Base-by-base conservation (phyloP, 805 yeast species). In the Candida nemodendra region DNA sequence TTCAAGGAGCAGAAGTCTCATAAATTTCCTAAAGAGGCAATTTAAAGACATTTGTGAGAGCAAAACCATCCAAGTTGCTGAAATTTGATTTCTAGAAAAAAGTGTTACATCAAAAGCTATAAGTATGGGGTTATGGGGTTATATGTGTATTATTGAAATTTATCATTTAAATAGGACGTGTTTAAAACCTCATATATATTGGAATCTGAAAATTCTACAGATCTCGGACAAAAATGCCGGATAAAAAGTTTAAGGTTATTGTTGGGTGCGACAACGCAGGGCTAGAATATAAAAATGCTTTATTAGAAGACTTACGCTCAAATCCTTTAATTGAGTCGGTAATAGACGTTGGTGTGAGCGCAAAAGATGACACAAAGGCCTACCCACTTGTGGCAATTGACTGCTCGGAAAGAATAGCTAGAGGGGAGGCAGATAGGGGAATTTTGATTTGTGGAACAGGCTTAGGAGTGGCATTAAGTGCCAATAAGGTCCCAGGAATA, bases 391-490 rank as follows among this genome's bases (percentile, higher is more conserved):
- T 71, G 27, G 75, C 74, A 4, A 65, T 69, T 31, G 64, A 56
- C 25, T 70, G 69, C 30, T 74, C 67, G 4, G 73, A 69, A 41
- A 47, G 55, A 43, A 65, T 71, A 13, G 58, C 61, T 9, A 41
- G 47, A 9, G 71, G 70, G 5, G 61, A 68, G 38, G 72, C 69
- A 9, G 74, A 71, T 41, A 52, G 76, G 17, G 76, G 67, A 9
- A 61, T 71, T 19, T 52, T 71, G 27, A 64, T 71, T 44, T 71
- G 76, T 48, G 76, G 75, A 3, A 71, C 76, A 7, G 76, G 76
- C 1, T 56, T 71, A 24, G 76, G 76, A 1, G 74, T 71, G n/a
- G 73, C 74, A 11, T 61, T 71, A 34, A 55, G 69, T 26, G 75
- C 76, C 11, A 71, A 70, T 54, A 70, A 70, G 46, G 76, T 70